phyloP scores from a whole-genome alignment of 352 stramenopile species.

The Blastocystis sp. region DNA sequence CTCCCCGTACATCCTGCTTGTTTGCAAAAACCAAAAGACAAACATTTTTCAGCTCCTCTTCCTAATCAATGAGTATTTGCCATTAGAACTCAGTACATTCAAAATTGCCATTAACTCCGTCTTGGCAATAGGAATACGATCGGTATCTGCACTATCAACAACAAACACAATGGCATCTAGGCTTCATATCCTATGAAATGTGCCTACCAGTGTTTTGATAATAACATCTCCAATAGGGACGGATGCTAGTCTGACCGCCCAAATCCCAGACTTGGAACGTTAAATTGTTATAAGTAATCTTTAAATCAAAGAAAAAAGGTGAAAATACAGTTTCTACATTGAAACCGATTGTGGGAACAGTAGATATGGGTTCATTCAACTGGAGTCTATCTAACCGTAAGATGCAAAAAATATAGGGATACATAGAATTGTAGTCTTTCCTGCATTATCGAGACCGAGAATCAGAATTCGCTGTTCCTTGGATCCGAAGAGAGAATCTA shows the following conservation, averaged over 20 bases:
- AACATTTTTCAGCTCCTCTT: slow-evolving; percentile 96
- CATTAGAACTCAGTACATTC: slow-evolving; percentile 73
- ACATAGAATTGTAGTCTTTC: slow-evolving; percentile 99
- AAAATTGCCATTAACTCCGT: slow-evolving; percentile 96
- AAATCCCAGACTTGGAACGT: slow-evolving; percentile 97
- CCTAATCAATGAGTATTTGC: slow-evolving; percentile 73
- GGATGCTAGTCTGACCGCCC: slow-evolving; percentile 98
- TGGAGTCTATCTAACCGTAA: slow-evolving; percentile 66
- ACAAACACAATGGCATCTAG: slow-evolving; percentile 78
- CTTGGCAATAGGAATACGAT: slow-evolving; percentile 93
- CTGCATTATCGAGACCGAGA: slow-evolving; percentile 96
- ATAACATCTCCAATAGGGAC: slow-evolving; percentile 98
- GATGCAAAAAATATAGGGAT: not conserved
- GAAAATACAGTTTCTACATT: slow-evolving; percentile 78
- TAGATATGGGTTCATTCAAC: slow-evolving; percentile 91
- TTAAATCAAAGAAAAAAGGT: slow-evolving; percentile 64
- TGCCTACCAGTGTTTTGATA: slow-evolving; percentile 95
- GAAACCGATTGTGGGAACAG: slow-evolving; percentile 98
- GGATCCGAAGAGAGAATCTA: slow-evolving; percentile 94
- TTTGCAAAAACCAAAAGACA: slow-evolving; percentile 99
- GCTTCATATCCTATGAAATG: slow-evolving; percentile 80
- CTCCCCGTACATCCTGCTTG: slow-evolving; percentile 97
- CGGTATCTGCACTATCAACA: slow-evolving; percentile 88
- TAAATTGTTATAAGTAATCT: slow-evolving; percentile 82
- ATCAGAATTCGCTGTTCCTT: slow-evolving; percentile 99